These are phyloP conservation scores for Xylaria sp. DNA, from an alignment of 2,329 filamentous ascomycete species.

Conservation along the genomic window DNA sequence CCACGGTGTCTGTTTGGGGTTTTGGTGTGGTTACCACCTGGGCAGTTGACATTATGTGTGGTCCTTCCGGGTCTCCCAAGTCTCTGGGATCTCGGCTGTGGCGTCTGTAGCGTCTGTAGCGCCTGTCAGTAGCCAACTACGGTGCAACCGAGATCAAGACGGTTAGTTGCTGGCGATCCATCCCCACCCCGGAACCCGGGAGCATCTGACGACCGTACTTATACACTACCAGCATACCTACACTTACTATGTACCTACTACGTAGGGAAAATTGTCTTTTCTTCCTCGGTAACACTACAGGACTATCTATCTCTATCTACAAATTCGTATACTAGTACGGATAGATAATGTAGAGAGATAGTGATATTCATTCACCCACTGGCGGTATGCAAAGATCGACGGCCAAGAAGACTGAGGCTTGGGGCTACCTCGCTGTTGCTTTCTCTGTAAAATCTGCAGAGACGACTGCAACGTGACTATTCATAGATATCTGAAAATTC, in stretches of 20 bases:
- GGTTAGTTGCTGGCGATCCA: constrained; percentile 23
- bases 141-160: constrained; percentile 34
- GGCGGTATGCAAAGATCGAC: neutral
- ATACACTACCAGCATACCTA: neutral
- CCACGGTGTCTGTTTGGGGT: neutral
- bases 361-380: neutral
- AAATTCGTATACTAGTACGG: too few species aligned
- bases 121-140: constrained; percentile 13
- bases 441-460: constrained; percentile 2
- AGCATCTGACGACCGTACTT: neutral
- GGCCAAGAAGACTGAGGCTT: neutral
- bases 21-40: neutral
- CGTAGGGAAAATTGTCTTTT: constrained; percentile 10
- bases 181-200: constrained; percentile 24
- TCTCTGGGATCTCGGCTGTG: constrained; percentile 34
- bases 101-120: constrained; percentile 21
- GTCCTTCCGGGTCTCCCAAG: constrained; percentile 36
- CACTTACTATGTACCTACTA: too few species aligned
- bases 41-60: constrained; percentile 29
- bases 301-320: neutral
- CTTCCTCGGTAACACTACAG: constrained; percentile 10
- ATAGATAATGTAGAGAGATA: neutral
- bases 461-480: constrained; percentile 18
- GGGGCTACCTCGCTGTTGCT: constrained; percentile 22
- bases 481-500: constrained; percentile 16